Base-by-base conservation (phyloP, 164 flowering plant genomes). In the Cinnamomum chago region DNA sequence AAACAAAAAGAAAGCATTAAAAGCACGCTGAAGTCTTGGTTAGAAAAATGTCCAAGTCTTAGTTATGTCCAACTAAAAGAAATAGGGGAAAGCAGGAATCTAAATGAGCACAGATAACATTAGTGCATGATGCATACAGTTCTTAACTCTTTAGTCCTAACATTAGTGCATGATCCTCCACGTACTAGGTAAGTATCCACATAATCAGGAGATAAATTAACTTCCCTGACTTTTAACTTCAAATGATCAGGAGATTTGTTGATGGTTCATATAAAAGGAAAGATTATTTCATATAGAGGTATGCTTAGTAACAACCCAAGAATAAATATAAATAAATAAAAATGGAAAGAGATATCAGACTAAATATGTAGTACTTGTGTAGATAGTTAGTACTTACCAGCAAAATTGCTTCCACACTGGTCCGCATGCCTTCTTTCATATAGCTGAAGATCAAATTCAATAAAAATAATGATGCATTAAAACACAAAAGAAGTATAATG, bases 341-440 rank as follows among this genome's bases (percentile, higher is more conserved):
- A 5, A 40, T 40, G 47, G 9, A 40, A 7, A 40, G 9, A 40
- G 47, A 40, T 40, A 40, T 40, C 10, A 18, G 64, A 2, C 7
- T 60, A 60, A 60, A 60, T 60, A 20, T 60, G 64, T 20, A 60
- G 23, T 60, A 20, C 24, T 6, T 20, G 17, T 60, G 23, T 18
- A 2, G 55, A 64, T 64, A 40, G 28, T 64, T 64, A 30, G 51
- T 30, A 75, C 85, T 70, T 73, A 95, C 99, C 94, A 95, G 82
- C 70, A 95, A 81, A 86, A 95, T 92, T n/a, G 88, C 99, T 84
- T 95, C 99, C 7, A 95, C 99, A 70, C 98, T 95, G 0, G 97
- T 92, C 86, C 99, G 88, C 99, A 95, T 93, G 28, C 99, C 99
- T 75, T 95, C 99, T 76, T 92, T 93, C 94, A 90, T 88, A 78